Base-by-base conservation (phyloP, 345 rosid genomes). In the Citrus sinensis region DNA sequence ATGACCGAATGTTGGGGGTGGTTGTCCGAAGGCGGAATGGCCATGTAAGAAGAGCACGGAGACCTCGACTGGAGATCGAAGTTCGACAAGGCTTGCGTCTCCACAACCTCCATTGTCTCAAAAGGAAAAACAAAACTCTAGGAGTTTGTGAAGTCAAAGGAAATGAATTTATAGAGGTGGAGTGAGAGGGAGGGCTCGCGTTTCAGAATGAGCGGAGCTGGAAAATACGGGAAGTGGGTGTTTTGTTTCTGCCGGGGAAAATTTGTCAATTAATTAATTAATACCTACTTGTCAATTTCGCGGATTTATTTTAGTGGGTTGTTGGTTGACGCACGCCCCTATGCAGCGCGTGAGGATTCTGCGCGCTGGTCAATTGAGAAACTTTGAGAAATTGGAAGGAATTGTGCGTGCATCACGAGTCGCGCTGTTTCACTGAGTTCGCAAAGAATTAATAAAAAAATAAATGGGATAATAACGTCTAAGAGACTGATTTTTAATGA, bases 51-150 rank as follows among this genome's bases (percentile, higher is more conserved):
- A 78, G 86, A 54, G n/a, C 19, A 86, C 72, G 83, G 85, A 17
- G 90, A 25, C 29, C 73, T 83, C 6, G 89, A 49, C 82, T 82
- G 82, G 51, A 68, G 81, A 74, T 85, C 83, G 55, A 86, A 85
- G 68, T 62, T 85, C 2, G 91, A 68, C 56, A 81, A 6, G 70
- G 89, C 67, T 34, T 71, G 81, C 24, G 84, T 64, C 13, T 82
- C 80, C 11, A 70, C 86, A 11, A 90, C 87, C 81, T 87, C 87
- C 92, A 85, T 90, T 59, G 71, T 59, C 35, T 51, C 14, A 17
- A 40, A 5, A 49, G 1, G 4, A 71, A 2, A 69, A 25, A 0
- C n/a, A 30, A 51, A 30, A 62, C 37, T 19, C 17, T 20, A 39
- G 2, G 6, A 71, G 49, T 4, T 34, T 34, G 1, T 17, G 76